Evolutionary conservation across 306 rosid genomes (phyloP).

Genomic region (Acacia crassicarpa): DNA sequence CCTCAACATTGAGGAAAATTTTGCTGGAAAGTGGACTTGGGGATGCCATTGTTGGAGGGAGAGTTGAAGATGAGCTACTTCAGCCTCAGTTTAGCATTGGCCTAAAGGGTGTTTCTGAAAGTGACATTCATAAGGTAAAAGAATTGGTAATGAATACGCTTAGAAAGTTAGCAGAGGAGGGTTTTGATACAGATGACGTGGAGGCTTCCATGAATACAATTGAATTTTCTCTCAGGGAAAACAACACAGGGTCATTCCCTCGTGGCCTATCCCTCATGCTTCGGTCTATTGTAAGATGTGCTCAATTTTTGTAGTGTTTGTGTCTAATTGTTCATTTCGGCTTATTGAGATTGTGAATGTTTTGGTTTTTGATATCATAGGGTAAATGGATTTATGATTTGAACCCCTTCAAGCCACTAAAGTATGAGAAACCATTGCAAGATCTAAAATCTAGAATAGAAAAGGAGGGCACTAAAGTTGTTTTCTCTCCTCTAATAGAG

Average conservation of each 20-base stretch:
- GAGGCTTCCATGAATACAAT: too few relatives aligned
- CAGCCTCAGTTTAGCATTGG: too few relatives aligned
- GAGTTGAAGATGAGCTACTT: too few relatives aligned
- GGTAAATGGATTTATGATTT: constrained; percentile 99
- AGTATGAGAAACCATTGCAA: constrained; percentile 87
- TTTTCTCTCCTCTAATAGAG: constrained; percentile 89
- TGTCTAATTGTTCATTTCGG: constrained; percentile 9
- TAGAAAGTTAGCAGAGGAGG: too few relatives aligned
- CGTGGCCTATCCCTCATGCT: constrained; percentile 97
- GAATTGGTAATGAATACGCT: too few relatives aligned
- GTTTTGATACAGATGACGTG: too few relatives aligned
- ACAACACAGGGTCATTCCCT: constrained; percentile 95
- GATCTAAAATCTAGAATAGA: constrained; percentile 85
- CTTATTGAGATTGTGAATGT: constrained; percentile 21
- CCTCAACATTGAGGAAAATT: constrained; percentile 89
- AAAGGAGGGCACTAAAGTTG: constrained; percentile 82
- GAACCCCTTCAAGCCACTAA: constrained; percentile 95
- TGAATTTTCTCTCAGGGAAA: too few relatives aligned
- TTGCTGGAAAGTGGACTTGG: too few relatives aligned
- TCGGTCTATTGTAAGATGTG: constrained; percentile 79
- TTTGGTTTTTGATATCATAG: constrained; percentile 42
- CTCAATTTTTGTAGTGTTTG: constrained; percentile 20
- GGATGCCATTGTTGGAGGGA: too few relatives aligned
- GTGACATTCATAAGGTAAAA: too few relatives aligned
- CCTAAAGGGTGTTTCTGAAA: too few relatives aligned